Base-by-base conservation (phyloP, 2,329 filamentous ascomycete genomes). In the Fusarium paranaense region DNA sequence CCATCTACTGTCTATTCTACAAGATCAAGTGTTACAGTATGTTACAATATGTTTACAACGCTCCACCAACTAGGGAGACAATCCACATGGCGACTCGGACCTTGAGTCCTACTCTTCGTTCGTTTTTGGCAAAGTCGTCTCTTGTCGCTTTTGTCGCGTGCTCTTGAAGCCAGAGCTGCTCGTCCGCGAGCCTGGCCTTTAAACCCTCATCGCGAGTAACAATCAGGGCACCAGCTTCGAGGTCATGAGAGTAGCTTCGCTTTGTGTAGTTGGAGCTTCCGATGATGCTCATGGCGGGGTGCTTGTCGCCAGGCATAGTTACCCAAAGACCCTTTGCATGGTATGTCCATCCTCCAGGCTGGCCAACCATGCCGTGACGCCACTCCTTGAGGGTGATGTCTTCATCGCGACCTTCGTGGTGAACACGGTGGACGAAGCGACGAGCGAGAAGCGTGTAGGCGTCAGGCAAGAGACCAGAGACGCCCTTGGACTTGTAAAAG, bases 251-350 rank as follows among this genome's bases (percentile, higher is more conserved):
- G 83, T 99, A 98, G 80, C 94, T 97, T 33, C 97, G 88, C 82
- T 97, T 95, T 0, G 97, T 99, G 83, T 98, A 99, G 81, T 99
- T 99, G 11, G 93, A 97, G 80, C 94, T 97, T 2, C 97, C 97
- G 1, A 99, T 90, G 20, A 98, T 87, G 35, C 92, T 97, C 64
- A 98, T 87, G 57, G 92, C 92, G 0, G 95, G 95, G 42, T 91
- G 85, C 38, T 86, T 82, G 56, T 92, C 89, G 2, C 87, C 86
- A 0, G 93, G 90, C 64, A 96, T 86, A 0, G 94, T 94, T 30
- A 98, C 88, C 96, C 96, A 98, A 3, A 98, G 87, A 0, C 97
- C 97, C 83, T 99, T 99, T 57, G 97, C 97, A 79, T 99, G 97
- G 82, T 99, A 99, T 0, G 96, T 98, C 97, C 97, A 99, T 1